Evolutionary conservation across 208 protist genomes (phyloP).

Genomic region (Acanthamoeba sp.): DNA sequence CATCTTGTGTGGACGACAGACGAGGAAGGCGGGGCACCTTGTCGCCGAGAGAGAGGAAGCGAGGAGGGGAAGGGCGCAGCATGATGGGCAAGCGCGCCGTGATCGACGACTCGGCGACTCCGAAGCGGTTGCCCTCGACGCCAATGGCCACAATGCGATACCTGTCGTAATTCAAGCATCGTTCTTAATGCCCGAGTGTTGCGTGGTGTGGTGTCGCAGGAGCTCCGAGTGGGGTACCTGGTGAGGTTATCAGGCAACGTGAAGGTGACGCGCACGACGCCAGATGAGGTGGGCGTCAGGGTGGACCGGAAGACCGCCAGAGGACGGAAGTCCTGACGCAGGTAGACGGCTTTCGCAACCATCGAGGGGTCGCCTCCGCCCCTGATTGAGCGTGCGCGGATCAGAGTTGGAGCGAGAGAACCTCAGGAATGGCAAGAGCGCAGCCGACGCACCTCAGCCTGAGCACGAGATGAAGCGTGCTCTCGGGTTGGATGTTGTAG

Average conservation of each 20-base stretch:
- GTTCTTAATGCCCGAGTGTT: no score
- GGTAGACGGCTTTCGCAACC: not conserved
- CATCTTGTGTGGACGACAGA: not conserved
- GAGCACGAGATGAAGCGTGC: conserved; percentile 90
- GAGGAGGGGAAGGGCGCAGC: conserved; percentile 58
- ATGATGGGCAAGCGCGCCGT: conserved; percentile 39
- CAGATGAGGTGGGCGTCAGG: not conserved
- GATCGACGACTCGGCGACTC: conserved; percentile 13
- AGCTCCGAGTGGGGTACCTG: not conserved
- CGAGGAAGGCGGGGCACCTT: not conserved
- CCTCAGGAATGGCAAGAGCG: no score
- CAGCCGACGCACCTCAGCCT: not conserved
- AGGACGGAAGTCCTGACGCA: not conserved
- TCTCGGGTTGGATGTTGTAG: conserved; percentile 89
- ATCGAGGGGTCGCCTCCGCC: conserved; percentile 15
- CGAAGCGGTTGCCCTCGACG: conserved; percentile 33
- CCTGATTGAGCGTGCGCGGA: not conserved
- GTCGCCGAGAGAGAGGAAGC: conserved; percentile 75
- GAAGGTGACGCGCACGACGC: not conserved
- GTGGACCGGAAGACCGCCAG: not conserved
- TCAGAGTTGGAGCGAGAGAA: no score
- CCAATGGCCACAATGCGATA: conserved; percentile 33
- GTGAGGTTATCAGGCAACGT: conserved; percentile 75
- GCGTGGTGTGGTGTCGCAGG: no score
- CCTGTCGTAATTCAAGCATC: not conserved